Evolutionary conservation across 768 basidiomycete genomes (phyloP).

Genomic region (Peribolospora baueri): DNA sequence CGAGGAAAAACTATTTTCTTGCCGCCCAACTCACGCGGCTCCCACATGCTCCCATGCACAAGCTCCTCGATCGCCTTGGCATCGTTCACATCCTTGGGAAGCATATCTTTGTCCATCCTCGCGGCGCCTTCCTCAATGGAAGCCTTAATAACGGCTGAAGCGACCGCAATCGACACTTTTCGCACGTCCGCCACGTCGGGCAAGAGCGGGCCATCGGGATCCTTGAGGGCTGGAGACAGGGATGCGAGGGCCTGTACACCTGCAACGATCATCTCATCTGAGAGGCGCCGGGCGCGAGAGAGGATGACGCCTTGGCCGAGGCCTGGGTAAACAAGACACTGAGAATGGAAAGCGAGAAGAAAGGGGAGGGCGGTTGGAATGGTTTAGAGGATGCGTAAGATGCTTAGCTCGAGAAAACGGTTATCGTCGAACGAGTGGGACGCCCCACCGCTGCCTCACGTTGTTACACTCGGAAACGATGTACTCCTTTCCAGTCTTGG

Average conservation of each 20-base stretch:
- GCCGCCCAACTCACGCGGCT: no score
- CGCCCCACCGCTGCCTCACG: no score
- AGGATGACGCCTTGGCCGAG: constrained; percentile 60
- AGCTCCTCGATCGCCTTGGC: constrained; percentile 5
- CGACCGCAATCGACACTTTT: constrained; percentile 52
- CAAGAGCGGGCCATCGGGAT: constrained; percentile 43
- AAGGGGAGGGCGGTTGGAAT: constrained; percentile 24
- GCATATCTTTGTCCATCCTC: constrained; percentile 20
- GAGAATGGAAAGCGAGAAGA: neutral
- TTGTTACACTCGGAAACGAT: constrained; percentile 13
- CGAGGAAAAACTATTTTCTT: no score
- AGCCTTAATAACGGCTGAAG: constrained; percentile 51
- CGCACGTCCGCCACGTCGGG: constrained; percentile 56
- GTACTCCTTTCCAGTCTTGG: constrained; percentile 36
- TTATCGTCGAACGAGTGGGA: neutral
- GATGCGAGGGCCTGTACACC: constrained; percentile 49
- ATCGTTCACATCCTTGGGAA: constrained; percentile 12
- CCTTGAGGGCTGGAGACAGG: constrained; percentile 46
- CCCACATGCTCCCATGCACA: no score
- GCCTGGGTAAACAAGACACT: constrained; percentile 49
- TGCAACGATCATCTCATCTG: constrained; percentile 71
- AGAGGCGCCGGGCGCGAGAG: constrained; percentile 35
- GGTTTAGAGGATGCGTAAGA: neutral
- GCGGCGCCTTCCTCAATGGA: constrained; percentile 49
- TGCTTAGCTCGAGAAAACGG: neutral